Evolutionary conservation across 106 monocot species (phyloP).

Genomic region (Dioscorea zingiberensis): DNA sequence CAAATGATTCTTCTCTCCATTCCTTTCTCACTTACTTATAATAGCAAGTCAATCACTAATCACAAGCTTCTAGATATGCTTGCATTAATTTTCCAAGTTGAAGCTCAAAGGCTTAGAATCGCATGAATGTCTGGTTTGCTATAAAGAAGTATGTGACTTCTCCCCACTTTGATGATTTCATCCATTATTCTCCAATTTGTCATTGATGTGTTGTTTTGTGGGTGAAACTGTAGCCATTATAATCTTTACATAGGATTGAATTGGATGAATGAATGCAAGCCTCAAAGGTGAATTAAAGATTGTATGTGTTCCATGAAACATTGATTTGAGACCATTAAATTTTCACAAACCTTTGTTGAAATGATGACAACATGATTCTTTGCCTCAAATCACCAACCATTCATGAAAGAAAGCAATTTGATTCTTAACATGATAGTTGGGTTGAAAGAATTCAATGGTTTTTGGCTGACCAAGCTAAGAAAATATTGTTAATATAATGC

Average conservation of each 20-base stretch:
- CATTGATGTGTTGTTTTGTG: constrained; percentile 1
- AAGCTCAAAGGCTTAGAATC: background rate
- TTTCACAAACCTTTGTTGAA: background rate
- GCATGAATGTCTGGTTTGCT: background rate
- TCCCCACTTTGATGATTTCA: constrained; percentile 3
- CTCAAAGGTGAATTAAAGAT: background rate
- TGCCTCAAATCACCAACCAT: background rate
- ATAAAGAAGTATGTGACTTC: background rate
- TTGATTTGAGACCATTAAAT: background rate
- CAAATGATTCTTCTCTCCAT: background rate
- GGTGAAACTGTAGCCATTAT: constrained; percentile 1
- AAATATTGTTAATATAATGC: no score
- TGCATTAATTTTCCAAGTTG: background rate
- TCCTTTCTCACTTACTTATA: background rate
- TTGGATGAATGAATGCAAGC: no score
- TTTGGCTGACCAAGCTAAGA: no score
- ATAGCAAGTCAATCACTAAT: background rate
- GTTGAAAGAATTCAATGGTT: background rate
- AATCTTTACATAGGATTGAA: no score
- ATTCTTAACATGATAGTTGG: background rate
- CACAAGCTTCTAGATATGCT: background rate
- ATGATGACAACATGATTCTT: background rate
- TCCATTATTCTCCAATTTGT: constrained; percentile 3
- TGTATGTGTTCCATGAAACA: background rate
- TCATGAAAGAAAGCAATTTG: background rate